phyloP scores from a whole-genome alignment of 768 basidiomycete genomes.

The Holtermannia corniformis region DNA sequence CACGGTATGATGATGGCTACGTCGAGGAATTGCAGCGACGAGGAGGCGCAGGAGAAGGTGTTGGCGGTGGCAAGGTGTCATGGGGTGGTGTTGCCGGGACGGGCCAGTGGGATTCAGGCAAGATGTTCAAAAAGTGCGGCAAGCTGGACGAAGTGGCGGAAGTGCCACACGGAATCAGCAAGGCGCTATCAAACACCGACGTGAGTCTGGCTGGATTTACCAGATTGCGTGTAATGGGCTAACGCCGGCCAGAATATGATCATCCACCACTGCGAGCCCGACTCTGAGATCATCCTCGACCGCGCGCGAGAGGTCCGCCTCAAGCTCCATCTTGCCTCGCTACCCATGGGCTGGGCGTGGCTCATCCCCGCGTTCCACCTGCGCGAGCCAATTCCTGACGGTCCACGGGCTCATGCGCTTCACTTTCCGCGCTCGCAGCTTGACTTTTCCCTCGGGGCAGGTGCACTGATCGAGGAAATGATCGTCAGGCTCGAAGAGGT shows the following conservation, averaged over 20 bases:
- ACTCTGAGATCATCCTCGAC: conserved; percentile 13
- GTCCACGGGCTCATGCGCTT: conserved; percentile 8
- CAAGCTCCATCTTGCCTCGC: conserved; percentile 43
- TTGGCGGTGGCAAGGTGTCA: conserved; percentile 10
- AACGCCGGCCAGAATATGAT: conserved; percentile 60
- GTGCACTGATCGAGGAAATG: conserved; percentile 57
- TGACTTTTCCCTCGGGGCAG: conserved; percentile 70
- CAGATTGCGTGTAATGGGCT: neutral
- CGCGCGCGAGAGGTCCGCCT: conserved; percentile 15
- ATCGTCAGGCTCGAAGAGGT: conserved; percentile 55
- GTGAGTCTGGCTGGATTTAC: no score
- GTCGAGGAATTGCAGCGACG: conserved; percentile 55
- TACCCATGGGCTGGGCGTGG: conserved; percentile 80
- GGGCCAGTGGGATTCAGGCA: conserved; percentile 59
- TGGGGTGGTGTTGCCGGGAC: conserved; percentile 46
- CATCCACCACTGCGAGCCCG: conserved; percentile 27
- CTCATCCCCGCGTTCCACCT: conserved; percentile 77
- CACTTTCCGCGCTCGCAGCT: conserved; percentile 54
- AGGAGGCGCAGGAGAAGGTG: conserved; percentile 43
- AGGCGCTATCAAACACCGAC: neutral
- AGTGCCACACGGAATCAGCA: conserved; percentile 33
- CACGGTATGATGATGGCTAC: conserved; percentile 68
- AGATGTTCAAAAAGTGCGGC: conserved; percentile 72
- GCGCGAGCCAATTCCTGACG: conserved; percentile 44
- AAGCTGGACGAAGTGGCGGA: conserved; percentile 47